These are phyloP conservation scores for Cutaneotrichosporon sp. DNA, from an alignment of 1,284 basidiomycete genomes.

Conservation along the genomic window DNA sequence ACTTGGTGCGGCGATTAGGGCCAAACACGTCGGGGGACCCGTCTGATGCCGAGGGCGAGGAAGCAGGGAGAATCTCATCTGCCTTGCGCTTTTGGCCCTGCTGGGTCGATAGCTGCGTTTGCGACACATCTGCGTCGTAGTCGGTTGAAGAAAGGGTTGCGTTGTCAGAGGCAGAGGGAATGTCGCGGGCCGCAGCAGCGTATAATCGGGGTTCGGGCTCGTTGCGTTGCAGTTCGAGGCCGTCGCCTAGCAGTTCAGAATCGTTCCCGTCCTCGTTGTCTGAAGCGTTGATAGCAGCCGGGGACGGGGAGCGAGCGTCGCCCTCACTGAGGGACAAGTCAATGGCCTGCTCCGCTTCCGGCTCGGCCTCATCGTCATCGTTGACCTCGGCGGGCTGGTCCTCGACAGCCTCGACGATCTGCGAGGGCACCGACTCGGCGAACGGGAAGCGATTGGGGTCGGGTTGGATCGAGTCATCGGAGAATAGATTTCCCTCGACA, in stretches of 20 bases:
- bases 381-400: neutral
- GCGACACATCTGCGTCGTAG: conserved; percentile 18
- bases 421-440: conserved; percentile 4
- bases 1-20: conserved; percentile 12
- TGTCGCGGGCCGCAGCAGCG: too few relatives aligned
- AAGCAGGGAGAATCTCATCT: conserved; percentile 4
- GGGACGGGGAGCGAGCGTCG: neutral
- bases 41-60: conserved; percentile 1
- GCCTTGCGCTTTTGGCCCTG: conserved; percentile 1
- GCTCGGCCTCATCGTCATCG: neutral
- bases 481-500: conserved; percentile 26
- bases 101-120: neutral
- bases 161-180: neutral
- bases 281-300: neutral
- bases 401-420: neutral
- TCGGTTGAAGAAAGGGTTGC: conserved; percentile 2
- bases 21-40: conserved; percentile 32
- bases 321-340: neutral
- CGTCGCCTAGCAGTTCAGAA: too few relatives aligned
- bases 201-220: too few relatives aligned
- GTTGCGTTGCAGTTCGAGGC: too few relatives aligned
- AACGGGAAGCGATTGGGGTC: conserved; percentile 1
- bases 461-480: neutral
- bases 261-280: conserved; percentile 15
- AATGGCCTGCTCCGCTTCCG: neutral